Conservation (phyloP, 371 early-diverging fungal species). For the Chytridium lagenaria region DNA sequence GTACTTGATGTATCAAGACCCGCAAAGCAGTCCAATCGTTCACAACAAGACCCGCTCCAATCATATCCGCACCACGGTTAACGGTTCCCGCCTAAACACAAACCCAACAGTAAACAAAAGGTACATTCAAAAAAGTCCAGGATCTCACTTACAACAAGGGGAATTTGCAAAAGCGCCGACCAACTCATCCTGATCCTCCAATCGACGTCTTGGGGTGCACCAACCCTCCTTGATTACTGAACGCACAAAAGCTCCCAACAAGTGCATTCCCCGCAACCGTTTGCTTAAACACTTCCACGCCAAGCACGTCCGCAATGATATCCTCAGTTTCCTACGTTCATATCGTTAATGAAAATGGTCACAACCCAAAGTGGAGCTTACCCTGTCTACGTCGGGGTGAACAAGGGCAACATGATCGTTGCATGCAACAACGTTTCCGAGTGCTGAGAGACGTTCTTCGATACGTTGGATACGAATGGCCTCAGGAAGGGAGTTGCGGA, state of each 20-base stretch:
- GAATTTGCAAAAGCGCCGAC: conserved; percentile 96
- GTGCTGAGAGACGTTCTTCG: conserved; percentile 97
- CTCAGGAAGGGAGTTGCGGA: conserved; percentile 98
- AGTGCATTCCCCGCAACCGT: conserved; percentile 98
- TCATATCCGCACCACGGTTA: conserved; percentile 98
- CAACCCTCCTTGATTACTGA: conserved; percentile 99
- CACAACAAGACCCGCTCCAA: conserved; percentile 98
- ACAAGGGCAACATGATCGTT: conserved; percentile 99
- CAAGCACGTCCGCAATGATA: conserved; percentile 96
- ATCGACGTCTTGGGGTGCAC: conserved; percentile 97
- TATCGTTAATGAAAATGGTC: background rate
- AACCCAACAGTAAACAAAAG: background rate
- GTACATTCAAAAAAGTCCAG: background rate
- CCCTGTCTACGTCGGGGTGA: conserved; percentile 97
- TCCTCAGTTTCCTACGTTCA: conserved; percentile 88
- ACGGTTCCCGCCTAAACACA: conserved; percentile 91
- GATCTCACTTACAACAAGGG: conserved; percentile 77
- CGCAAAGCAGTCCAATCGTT: conserved; percentile 99
- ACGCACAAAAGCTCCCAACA: conserved; percentile 97
- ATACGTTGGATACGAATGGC: conserved; percentile 94
- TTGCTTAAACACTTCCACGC: conserved; percentile 99
- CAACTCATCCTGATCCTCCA: conserved; percentile 99
- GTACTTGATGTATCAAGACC: conserved; percentile 98
- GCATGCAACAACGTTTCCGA: conserved; percentile 99
- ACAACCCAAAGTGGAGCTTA: conserved; percentile 29